Evolutionary conservation across 345 rosid species (phyloP).

Genomic region (Eucalyptus cloeziana): DNA sequence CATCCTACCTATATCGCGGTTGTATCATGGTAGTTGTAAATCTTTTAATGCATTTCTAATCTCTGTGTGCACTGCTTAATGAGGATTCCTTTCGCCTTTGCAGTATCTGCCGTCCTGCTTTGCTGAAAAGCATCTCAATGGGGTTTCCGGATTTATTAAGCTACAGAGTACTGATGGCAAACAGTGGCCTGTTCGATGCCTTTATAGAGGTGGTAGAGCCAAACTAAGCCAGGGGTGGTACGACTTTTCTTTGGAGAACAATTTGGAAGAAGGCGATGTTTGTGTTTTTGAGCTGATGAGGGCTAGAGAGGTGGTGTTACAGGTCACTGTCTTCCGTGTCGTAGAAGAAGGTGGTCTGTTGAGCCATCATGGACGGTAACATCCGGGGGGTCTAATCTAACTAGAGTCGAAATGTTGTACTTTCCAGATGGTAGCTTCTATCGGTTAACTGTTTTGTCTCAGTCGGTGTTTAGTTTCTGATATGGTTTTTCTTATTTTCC

Average conservation of each 20-base stretch:
- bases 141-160: conserved; percentile 17
- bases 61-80: neutral
- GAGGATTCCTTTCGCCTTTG: neutral
- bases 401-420: neutral
- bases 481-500: neutral
- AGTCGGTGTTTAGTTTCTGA: neutral
- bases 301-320: conserved; percentile 19
- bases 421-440: neutral
- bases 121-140: conserved; percentile 25
- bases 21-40: conserved; percentile 4
- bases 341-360: conserved; percentile 4
- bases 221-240: conserved; percentile 47
- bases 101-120: conserved; percentile 46
- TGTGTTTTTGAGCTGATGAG: conserved; percentile 45
- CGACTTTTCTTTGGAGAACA: conserved; percentile 36
- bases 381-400: neutral
- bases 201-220: conserved; percentile 6
- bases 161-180: conserved; percentile 27
- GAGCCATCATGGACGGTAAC: neutral
- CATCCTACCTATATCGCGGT: neutral
- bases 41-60: neutral
- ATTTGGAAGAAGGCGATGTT: conserved; percentile 44
- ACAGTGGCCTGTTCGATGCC: conserved; percentile 40
- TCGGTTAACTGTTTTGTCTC: neutral
- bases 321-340: conserved; percentile 40